Evolutionary conservation across 495 filamentous ascomycete genomes (phyloP).

Genomic region (Penicillium coffeae): DNA sequence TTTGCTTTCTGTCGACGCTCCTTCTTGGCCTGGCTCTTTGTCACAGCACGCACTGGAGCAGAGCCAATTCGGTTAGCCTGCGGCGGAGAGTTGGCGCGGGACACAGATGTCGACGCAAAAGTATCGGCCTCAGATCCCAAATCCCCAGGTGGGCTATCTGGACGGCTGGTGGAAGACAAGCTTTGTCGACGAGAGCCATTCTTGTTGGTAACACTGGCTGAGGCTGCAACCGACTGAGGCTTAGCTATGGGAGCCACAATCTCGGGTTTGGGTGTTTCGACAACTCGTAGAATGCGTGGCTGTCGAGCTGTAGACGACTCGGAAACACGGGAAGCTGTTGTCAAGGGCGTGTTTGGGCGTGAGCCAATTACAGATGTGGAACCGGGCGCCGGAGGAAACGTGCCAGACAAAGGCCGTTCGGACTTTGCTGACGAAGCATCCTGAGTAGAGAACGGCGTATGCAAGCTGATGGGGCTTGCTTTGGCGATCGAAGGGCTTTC

Average conservation of each 20-base stretch:
- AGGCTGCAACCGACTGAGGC: constrained; percentile 38
- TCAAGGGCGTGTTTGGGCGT: constrained; percentile 39
- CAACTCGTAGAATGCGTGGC: constrained; percentile 60
- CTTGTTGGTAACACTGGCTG: constrained; percentile 34
- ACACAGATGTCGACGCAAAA: constrained; percentile 72
- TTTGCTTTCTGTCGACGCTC: constrained; percentile 64
- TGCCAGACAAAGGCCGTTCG: constrained; percentile 19
- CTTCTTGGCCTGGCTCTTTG: constrained; percentile 89
- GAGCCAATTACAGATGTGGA: constrained; percentile 24
- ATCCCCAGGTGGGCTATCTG: constrained; percentile 73
- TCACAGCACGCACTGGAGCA: constrained; percentile 72
- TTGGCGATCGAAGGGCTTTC: constrained; percentile 21
- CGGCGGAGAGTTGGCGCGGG: constrained; percentile 84
- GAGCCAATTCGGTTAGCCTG: constrained; percentile 67
- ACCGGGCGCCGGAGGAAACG: constrained; percentile 13
- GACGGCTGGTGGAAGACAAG: constrained; percentile 57
- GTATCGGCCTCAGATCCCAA: constrained; percentile 72
- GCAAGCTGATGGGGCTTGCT: constrained; percentile 32
- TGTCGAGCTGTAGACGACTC: constrained; percentile 47
- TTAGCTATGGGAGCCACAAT: constrained; percentile 39
- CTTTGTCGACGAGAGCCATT: constrained; percentile 56
- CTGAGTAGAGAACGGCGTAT: constrained; percentile 19
- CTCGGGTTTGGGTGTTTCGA: constrained; percentile 70
- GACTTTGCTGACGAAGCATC: constrained; percentile 19
- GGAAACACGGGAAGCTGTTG: constrained; percentile 39